phyloP scores from a whole-genome alignment of 768 basidiomycete species.

The Piloderma croceum region DNA sequence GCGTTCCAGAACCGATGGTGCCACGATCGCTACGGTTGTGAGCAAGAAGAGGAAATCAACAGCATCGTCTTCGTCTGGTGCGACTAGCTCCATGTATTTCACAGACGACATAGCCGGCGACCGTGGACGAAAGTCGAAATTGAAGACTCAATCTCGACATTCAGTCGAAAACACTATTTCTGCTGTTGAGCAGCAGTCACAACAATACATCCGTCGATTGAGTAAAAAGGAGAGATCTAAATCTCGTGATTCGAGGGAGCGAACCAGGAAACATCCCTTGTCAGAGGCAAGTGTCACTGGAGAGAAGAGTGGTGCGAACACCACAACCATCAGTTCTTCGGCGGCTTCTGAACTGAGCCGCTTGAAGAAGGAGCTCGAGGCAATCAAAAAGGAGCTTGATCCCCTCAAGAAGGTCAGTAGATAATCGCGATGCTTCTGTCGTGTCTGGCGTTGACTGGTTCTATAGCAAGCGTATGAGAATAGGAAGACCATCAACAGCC shows the following conservation, averaged over 20 bases:
- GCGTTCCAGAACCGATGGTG: background rate
- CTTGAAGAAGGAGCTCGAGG: conserved; percentile 53
- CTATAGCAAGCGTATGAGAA: conserved; percentile 34
- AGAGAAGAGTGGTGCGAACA: conserved; percentile 15
- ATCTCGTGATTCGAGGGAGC: conserved; percentile 27
- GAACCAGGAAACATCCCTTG: conserved; percentile 16
- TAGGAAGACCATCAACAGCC: conserved; percentile 49
- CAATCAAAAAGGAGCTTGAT: conserved; percentile 39
- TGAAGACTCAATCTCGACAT: conserved; percentile 22
- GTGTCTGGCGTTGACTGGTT: conserved; percentile 5
- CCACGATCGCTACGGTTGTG: background rate
- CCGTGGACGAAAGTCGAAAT: conserved; percentile 15
- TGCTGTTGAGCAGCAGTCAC: conserved; percentile 14
- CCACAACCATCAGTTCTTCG: conserved; percentile 29
- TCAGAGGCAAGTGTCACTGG: conserved; percentile 26
- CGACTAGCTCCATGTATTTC: no score
- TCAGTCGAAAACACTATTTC: conserved; percentile 16
- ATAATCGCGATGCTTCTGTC: no score
- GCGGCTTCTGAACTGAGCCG: conserved; percentile 46
- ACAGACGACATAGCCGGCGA: background rate
- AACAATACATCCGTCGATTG: conserved; percentile 2
- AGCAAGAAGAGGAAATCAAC: background rate
- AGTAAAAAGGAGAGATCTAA: conserved; percentile 30
- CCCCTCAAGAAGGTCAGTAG: no score
- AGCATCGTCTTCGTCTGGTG: background rate